Base-by-base conservation (phyloP, 768 basidiomycete genomes). In the Termitomyces eurrhizus region DNA sequence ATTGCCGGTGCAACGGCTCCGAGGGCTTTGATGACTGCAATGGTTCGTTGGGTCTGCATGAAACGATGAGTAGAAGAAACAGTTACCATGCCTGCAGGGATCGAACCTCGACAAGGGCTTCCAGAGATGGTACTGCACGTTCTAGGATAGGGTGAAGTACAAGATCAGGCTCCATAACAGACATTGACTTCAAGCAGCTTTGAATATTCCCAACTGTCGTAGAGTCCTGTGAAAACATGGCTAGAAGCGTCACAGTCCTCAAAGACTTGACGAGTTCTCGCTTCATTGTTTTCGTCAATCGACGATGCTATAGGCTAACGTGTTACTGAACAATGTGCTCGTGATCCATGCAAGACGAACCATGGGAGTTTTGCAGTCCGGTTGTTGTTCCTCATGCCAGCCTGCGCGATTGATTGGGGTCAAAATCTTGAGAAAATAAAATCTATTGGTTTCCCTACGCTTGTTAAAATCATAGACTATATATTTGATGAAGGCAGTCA, bases 221-320 rank as follows among this genome's bases (percentile, higher is more conserved):
- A 52, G 81, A 78, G 68, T 93, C 91, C 69, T 90, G 89, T 9
- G 90, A 92, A 76, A 95, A 96, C 84, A 95, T 93, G 3, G 92
- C 87, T n/a, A 95, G 79, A 33, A 96, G 77, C 0, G 88, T 85
- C 14, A 95, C 89, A 0, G 93, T 94, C 60, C 92, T 77, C 41
- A 95, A 76, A 26, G 85, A 88, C 64, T 90, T 87, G 21, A 94
- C 92, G 21, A 96, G 84, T 68, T 95, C 92, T 52, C 88, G 82
- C 68, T 84, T 89, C 86, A 96, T 95, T 52, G 75, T 73, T 41
- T 78, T 79, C 0, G 93, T 95, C 54, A 96, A 74, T 26, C 92
- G 84, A 64, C 92, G 90, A 66, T 87, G 80, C 84, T 89, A 60
- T 12, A 6, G 39, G 35, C 44, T 61, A 33, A 44, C 64, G 41